Evolutionary conservation across 2,329 filamentous ascomycete species (phyloP).

Genomic region (Diplodia corticola): DNA sequence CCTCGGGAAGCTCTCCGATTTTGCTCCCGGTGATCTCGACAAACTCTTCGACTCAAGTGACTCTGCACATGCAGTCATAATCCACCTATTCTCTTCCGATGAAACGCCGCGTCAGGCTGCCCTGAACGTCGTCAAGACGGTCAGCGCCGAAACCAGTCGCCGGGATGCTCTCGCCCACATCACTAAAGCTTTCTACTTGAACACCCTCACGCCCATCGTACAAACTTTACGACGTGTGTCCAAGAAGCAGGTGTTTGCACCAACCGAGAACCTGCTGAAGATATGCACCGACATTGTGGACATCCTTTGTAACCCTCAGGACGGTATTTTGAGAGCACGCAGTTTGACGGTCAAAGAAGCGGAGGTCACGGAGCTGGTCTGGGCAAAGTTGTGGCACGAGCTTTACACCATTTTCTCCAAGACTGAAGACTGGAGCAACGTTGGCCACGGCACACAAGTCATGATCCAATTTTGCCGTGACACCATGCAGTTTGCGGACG

Average conservation of each 20-base stretch:
- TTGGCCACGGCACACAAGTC: slow-evolving; percentile 68
- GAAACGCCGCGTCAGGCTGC: slow-evolving; percentile 76
- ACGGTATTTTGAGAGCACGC: slow-evolving; percentile 61
- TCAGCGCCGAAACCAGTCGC: slow-evolving; percentile 68
- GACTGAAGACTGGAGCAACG: slow-evolving; percentile 78
- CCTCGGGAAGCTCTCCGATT: slow-evolving; percentile 76
- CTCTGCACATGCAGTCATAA: slow-evolving; percentile 73
- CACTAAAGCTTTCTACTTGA: slow-evolving; percentile 57
- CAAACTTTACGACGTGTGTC: slow-evolving; percentile 58
- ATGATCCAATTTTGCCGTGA: slow-evolving; percentile 95
- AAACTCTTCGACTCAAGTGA: slow-evolving; percentile 67
- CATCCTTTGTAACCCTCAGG: slow-evolving; percentile 63
- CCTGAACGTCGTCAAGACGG: slow-evolving; percentile 77
- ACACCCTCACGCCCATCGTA: slow-evolving; percentile 58
- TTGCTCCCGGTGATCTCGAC: slow-evolving; percentile 67
- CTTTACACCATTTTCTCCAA: slow-evolving; percentile 78
- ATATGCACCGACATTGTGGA: slow-evolving; percentile 63
- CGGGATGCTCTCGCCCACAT: slow-evolving; percentile 62
- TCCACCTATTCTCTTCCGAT: slow-evolving; percentile 78
- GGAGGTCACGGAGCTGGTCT: slow-evolving; percentile 71
- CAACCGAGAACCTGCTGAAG: slow-evolving; percentile 61
- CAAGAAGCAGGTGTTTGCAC: slow-evolving; percentile 59
- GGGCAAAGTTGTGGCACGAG: slow-evolving; percentile 80
- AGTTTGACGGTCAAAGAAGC: slow-evolving; percentile 62
- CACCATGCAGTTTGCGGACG: slow-evolving; percentile 89